These are phyloP conservation scores for Leccinum rimulosum DNA, from an alignment of 768 basidiomycete species.

Conservation along the genomic window DNA sequence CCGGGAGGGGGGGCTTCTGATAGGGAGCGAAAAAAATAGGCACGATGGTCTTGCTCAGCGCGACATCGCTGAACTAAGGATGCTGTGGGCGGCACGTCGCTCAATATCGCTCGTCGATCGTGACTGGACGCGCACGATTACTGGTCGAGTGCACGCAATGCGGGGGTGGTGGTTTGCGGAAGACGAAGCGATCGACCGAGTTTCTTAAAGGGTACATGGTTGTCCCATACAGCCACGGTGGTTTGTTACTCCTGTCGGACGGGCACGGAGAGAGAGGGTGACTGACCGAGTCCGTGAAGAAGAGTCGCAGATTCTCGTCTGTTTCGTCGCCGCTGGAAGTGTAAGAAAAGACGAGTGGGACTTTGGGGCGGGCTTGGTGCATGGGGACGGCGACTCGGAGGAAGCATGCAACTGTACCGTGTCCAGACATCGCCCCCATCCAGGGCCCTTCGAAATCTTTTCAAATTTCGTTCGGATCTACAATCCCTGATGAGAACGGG, in stretches of 20 bases:
- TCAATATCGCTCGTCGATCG: slow-evolving; percentile 10
- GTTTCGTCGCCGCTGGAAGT: slow-evolving; percentile 75
- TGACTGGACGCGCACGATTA: slow-evolving; percentile 33
- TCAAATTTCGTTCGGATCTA: too few species aligned
- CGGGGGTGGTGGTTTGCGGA: slow-evolving; percentile 85
- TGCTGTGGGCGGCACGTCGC: slow-evolving; percentile 38
- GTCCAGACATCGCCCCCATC: slow-evolving; percentile 8
- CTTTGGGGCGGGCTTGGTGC: slow-evolving; percentile 51
- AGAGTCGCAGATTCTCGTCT: slow-evolving; percentile 80
- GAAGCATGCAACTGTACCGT: slow-evolving; percentile 17
- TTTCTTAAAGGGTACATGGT: slow-evolving; percentile 69
- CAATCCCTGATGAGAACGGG: too few species aligned
- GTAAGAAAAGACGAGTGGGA: slow-evolving; percentile 60
- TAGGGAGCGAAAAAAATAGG: too few species aligned
- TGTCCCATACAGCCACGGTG: slow-evolving; percentile 59
- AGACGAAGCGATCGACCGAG: slow-evolving; percentile 75
- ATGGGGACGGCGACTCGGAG: slow-evolving; percentile 14
- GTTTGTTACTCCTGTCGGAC: background rate
- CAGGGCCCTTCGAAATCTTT: too few species aligned
- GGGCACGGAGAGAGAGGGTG: background rate
- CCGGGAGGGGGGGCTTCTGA: too few species aligned
- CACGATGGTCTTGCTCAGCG: too few species aligned
- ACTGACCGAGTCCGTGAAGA: slow-evolving; percentile 80
- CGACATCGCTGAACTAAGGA: slow-evolving; percentile 34
- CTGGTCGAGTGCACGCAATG: slow-evolving; percentile 76